phyloP scores from a whole-genome alignment of 83 land plant genomes.

The Larix sibirica region DNA sequence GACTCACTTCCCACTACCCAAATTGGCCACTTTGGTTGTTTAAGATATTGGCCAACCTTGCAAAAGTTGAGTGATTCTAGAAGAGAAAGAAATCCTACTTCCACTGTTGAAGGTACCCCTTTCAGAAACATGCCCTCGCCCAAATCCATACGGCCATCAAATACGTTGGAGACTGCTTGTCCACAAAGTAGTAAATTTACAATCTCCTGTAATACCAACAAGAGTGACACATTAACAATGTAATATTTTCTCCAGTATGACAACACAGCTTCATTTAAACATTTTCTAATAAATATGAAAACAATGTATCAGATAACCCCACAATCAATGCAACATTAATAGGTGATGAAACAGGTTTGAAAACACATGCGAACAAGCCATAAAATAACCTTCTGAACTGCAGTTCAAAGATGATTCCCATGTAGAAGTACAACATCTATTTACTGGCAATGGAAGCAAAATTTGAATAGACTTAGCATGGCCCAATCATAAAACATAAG shows the following conservation, averaged over 20 bases:
- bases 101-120: conserved; percentile 79
- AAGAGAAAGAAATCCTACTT: conserved; percentile 93
- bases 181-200: conserved; percentile 95
- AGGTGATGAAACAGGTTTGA: not conserved
- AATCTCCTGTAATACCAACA: conserved; percentile 68
- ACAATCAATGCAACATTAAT: not conserved
- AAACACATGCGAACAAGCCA: not conserved
- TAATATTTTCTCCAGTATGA: no score
- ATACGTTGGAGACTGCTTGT: conserved; percentile 94
- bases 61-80: conserved; percentile 88
- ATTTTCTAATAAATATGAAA: no score
- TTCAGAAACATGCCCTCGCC: conserved; percentile 91
- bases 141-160: conserved; percentile 90
- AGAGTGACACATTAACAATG: not conserved
- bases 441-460: not conserved
- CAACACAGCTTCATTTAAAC: no score
- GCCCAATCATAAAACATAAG: not conserved
- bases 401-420: not conserved
- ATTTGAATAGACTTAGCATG: not conserved
- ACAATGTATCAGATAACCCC: no score
- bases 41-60: conserved; percentile 87
- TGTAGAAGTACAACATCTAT: not conserved
- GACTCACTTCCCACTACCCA: conserved; percentile 99
- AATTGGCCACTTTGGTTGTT: conserved; percentile 93
- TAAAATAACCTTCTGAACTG: not conserved